These are phyloP conservation scores for Thamnidium elegans DNA, from an alignment of 192 early-diverging fungal genomes.

Conservation along the genomic window DNA sequence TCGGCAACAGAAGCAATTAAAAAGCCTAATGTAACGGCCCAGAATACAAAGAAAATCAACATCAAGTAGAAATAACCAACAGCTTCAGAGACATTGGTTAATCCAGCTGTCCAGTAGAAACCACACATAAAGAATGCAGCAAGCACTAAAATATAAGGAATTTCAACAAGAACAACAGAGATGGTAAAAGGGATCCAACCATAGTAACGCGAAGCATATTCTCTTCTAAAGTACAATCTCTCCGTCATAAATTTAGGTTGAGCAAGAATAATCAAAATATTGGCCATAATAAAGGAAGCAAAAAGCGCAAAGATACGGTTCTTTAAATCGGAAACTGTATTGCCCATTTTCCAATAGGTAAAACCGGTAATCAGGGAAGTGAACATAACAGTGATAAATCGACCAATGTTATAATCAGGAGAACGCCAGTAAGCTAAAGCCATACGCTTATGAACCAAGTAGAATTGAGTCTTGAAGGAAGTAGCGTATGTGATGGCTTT, in stretches of 20 bases:
- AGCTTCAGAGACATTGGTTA: conserved; percentile 48
- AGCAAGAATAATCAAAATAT: conserved; percentile 67
- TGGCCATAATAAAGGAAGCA: conserved; percentile 59
- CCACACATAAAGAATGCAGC: conserved; percentile 63
- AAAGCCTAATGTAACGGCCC: conserved; percentile 65
- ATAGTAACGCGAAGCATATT: conserved; percentile 66
- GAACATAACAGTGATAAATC: conserved; percentile 57
- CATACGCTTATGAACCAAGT: conserved; percentile 65
- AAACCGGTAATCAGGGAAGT: conserved; percentile 63
- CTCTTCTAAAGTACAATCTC: conserved; percentile 63
- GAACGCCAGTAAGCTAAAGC: conserved; percentile 66
- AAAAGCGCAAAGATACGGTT: conserved; percentile 75
- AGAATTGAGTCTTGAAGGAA: conserved; percentile 44
- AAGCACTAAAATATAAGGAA: conserved; percentile 61
- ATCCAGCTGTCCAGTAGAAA: conserved; percentile 74
- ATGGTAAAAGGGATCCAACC: conserved; percentile 64
- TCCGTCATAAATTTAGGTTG: conserved; percentile 65
- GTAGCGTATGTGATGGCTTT: conserved; percentile 43
- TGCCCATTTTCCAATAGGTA: conserved; percentile 62
- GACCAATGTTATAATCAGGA: conserved; percentile 73
- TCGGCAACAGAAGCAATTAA: conserved; percentile 58
- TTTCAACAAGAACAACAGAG: conserved; percentile 62
- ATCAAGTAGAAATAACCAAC: conserved; percentile 65
- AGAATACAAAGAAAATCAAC: conserved; percentile 57
- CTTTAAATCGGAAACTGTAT: conserved; percentile 55